Base-by-base conservation (phyloP, 495 filamentous ascomycete species). In the Talaromyces wortmannii region DNA sequence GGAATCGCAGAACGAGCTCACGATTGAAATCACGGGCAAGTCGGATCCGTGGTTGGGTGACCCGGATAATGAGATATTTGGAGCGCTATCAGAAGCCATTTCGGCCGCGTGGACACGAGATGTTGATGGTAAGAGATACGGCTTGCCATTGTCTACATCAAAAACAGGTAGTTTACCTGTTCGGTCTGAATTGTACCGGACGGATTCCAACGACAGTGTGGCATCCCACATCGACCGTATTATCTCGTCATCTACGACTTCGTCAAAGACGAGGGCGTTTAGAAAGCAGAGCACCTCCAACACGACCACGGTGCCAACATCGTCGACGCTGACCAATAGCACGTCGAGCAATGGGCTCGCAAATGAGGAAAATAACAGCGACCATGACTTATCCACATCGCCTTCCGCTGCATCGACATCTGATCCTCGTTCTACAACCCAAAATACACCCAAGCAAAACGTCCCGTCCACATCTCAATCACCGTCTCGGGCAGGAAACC, bases 31-130 rank as follows among this genome's bases (percentile, higher is more conserved):
- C 58, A 90, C 94, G 46, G 91, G 95, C 58, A 87, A 90, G 66
- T 92, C 94, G 2, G 94, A 98, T 63, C 89, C 94, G 13, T 98
- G 94, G 94, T 82, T 98, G 0, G 94, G 94, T 2, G 91, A 96
- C 55, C 91, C 88, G 12, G 83, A 86, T 31, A 97, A 95, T 57
- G 82, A 92, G 60, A 90, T 96, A 59, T 98, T 96, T 63, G 82
- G 84, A 40, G 95, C 90, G 0, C 80, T 97, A 1, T 90, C 96
- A 59, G 79, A 87, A 55, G 95, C 92, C 0, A 84, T 97, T 48
- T 84, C 90, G 68, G 77, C 84, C 18, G 92, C 86, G 0, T 98
- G 94, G 94, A 67, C 65, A 29, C 61, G 63, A 6, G 57, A 64
- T 51, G 51, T 66, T 48, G 53, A 69, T 42, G 54, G 32, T 40